Evolutionary conservation across 2,329 filamentous ascomycete species (phyloP).

Genomic region (Apiospora marii): DNA sequence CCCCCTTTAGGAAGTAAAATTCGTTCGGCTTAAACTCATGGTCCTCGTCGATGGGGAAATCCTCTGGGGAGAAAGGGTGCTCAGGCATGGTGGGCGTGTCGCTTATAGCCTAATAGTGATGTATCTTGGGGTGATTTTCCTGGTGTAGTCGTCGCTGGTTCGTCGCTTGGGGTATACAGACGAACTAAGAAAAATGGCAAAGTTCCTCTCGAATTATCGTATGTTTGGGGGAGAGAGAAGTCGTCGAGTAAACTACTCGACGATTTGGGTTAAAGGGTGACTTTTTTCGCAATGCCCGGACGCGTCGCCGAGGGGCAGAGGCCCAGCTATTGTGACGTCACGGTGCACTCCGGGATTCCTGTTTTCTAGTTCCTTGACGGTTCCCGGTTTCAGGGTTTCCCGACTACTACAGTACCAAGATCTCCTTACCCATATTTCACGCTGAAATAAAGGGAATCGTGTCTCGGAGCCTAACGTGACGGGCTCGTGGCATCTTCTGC

Average conservation of each 20-base stretch:
- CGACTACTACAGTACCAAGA: background rate
- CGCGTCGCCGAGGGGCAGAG: background rate
- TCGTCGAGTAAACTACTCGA: background rate
- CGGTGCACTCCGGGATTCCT: constrained; percentile 26
- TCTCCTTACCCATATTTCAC: constrained; percentile 18
- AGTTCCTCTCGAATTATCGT: background rate
- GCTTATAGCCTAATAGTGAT: background rate
- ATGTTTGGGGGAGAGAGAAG: background rate
- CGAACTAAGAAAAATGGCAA: background rate
- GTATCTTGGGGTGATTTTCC: background rate
- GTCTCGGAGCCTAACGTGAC: background rate
- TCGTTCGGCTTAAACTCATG: constrained; percentile 36
- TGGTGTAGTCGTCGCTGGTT: background rate
- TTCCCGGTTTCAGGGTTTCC: constrained; percentile 23
- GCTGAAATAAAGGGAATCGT: background rate
- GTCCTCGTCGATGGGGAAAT: constrained; percentile 44
- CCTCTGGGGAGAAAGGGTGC: constrained; percentile 42
- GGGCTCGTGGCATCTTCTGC: background rate
- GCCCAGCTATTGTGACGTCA: constrained; percentile 27
- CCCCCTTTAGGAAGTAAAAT: constrained; percentile 41
- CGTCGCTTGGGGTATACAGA: background rate
- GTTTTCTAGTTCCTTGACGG: constrained; percentile 23
- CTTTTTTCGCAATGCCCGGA: background rate
- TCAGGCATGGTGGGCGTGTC: constrained; percentile 15
- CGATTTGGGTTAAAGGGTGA: background rate